Conservation (phyloP, 2,329 filamentous ascomycete species). For the Fusarium sp. region DNA sequence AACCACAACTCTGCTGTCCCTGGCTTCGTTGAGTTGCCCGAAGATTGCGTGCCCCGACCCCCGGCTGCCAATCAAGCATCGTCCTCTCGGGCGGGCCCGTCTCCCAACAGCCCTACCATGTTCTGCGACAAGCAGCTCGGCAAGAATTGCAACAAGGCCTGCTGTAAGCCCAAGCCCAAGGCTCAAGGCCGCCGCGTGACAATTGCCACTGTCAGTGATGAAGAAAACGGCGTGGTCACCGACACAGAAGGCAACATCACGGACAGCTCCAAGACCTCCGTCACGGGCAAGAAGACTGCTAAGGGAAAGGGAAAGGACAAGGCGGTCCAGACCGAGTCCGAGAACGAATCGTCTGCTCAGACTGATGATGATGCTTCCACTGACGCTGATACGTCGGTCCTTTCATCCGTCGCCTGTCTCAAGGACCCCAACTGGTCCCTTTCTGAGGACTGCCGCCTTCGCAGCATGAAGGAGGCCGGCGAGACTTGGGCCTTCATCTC, state of each 20-base stretch:
- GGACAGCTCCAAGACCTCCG: background rate
- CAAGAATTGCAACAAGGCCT: slow-evolving; percentile 3
- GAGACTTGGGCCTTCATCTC: slow-evolving; percentile 50
- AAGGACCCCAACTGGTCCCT: slow-evolving; percentile 46
- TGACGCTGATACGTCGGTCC: background rate
- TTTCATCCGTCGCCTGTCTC: slow-evolving; percentile 1
- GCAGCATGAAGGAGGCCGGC: slow-evolving; percentile 50
- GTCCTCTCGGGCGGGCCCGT: slow-evolving; percentile 1
- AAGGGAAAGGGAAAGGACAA: slow-evolving; percentile 20
- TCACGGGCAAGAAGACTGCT: slow-evolving; percentile 14
- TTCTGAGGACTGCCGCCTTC: slow-evolving; percentile 52
- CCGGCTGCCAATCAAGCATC: background rate
- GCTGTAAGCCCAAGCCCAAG: background rate
- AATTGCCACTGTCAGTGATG: slow-evolving; percentile 8
- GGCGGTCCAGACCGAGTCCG: background rate
- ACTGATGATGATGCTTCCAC: slow-evolving; percentile 7
- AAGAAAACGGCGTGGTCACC: background rate
- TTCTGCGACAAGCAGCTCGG: background rate
- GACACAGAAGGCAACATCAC: background rate
- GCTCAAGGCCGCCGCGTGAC: slow-evolving; percentile 1
- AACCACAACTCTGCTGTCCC: background rate
- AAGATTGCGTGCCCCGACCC: background rate
- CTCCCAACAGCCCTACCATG: background rate
- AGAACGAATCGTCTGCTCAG: slow-evolving; percentile 12
- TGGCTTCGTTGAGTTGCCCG: slow-evolving; percentile 1